phyloP scores from a whole-genome alignment of 2,329 filamentous ascomycete species.

The Venturia effusa region DNA sequence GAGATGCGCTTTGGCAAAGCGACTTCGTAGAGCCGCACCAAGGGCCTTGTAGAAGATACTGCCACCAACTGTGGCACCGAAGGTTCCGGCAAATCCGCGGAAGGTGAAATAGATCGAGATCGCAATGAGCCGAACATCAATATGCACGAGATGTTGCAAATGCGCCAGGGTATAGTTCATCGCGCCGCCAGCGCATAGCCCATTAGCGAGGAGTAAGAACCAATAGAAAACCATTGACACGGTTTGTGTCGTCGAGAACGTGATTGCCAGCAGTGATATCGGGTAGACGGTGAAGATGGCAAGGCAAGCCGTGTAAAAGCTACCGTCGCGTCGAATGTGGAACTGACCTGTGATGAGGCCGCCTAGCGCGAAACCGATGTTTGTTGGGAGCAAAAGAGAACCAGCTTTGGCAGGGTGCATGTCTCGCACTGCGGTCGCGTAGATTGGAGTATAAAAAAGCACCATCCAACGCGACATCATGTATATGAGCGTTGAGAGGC shows the following conservation, averaged over 20 bases:
- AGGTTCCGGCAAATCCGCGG: slow-evolving; percentile 69
- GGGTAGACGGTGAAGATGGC: slow-evolving; percentile 53
- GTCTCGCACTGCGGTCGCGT: slow-evolving; percentile 63
- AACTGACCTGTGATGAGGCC: slow-evolving; percentile 63
- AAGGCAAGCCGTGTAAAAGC: slow-evolving; percentile 59
- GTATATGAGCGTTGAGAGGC: slow-evolving; percentile 61
- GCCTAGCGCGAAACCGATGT: slow-evolving; percentile 65
- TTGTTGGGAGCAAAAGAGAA: slow-evolving; percentile 69
- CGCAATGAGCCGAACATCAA: slow-evolving; percentile 60
- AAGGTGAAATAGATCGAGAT: slow-evolving; percentile 70
- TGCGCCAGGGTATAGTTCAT: slow-evolving; percentile 78
- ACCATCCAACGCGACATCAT: slow-evolving; percentile 76
- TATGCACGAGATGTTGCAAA: slow-evolving; percentile 58
- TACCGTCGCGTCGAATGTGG: slow-evolving; percentile 61
- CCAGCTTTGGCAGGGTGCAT: slow-evolving; percentile 61
- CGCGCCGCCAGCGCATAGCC: slow-evolving; percentile 58
- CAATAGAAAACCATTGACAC: slow-evolving; percentile 8
- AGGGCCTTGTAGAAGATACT: slow-evolving; percentile 61
- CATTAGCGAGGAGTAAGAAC: slow-evolving; percentile 41
- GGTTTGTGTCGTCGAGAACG: slow-evolving; percentile 36
- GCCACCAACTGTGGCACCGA: slow-evolving; percentile 69
- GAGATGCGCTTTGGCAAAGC: slow-evolving; percentile 41
- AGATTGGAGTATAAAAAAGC: slow-evolving; percentile 71
- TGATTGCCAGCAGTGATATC: slow-evolving; percentile 41
- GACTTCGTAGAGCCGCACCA: slow-evolving; percentile 40